A percentile compares a stretch with the other conserved stretches of the same genome.
Conservation (phyloP, 2,329 filamentous ascomycete species). For the Plectosphaerella sp. region DNA sequence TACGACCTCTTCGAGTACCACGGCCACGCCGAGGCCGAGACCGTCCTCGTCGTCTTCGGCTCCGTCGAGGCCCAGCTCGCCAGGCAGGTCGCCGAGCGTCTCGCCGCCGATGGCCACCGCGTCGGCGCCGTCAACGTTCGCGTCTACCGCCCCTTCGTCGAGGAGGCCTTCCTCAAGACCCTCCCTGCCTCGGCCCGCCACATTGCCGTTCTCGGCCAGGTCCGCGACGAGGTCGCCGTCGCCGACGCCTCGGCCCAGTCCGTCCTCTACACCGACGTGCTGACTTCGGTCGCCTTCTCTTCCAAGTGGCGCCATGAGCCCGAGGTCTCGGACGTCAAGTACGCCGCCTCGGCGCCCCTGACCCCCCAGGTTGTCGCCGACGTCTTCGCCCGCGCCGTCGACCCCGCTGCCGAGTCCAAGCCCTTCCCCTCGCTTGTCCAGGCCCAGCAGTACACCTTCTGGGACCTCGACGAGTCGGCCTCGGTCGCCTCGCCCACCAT, state of each 20-base stretch:
- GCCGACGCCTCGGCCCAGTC: constrained; percentile 74
- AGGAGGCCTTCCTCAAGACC: constrained; percentile 84
- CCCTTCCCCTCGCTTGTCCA: constrained; percentile 41
- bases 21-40: constrained; percentile 74
- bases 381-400: constrained; percentile 41
- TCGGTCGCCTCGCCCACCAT: constrained; percentile 60
- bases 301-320: constrained; percentile 54
- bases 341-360: constrained; percentile 62
- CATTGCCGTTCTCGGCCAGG: constrained; percentile 86
- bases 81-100: constrained; percentile 70
- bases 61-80: constrained; percentile 85
- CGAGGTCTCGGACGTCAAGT: constrained; percentile 80
- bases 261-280: constrained; percentile 85
- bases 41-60: constrained; percentile 87
- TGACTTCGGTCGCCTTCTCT: constrained; percentile 79
- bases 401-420: constrained; percentile 46
- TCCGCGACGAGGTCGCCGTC: constrained; percentile 67
- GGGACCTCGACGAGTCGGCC: constrained; percentile 76
- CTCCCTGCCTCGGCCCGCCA: constrained; percentile 72
- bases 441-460: constrained; percentile 86
- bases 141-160: constrained; percentile 90
- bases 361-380: constrained; percentile 51
- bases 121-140: constrained; percentile 89
- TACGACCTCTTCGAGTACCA: constrained; percentile 94
- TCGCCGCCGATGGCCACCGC: constrained; percentile 69